phyloP scores from a whole-genome alignment of 495 filamentous ascomycete species.

The Trichoderma reesei region DNA sequence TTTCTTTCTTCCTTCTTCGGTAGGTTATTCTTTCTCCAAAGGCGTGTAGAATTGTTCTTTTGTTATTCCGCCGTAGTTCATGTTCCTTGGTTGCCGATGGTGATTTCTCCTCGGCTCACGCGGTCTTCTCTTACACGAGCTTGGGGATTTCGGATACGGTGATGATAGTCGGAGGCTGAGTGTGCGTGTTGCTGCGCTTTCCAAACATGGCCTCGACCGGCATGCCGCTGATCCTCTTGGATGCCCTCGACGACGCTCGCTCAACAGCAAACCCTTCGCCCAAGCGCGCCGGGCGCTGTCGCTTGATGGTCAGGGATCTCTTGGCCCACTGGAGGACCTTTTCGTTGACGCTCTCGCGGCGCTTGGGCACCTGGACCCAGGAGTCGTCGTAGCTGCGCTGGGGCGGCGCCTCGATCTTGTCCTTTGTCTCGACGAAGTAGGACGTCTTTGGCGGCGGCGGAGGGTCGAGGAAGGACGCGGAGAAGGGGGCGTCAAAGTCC shows the following conservation, averaged over 20 bases:
- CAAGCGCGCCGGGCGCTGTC: neutral
- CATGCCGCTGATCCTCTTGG: neutral
- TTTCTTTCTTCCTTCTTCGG: neutral
- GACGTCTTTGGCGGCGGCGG: neutral
- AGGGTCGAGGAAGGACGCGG: neutral
- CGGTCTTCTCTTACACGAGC: neutral
- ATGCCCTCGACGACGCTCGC: neutral
- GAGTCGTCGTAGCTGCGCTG: neutral
- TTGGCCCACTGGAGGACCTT: conserved; percentile 3
- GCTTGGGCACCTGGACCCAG: neutral
- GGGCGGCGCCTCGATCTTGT: neutral
- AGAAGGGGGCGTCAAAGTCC: conserved; percentile 1
- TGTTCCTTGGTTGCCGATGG: neutral
- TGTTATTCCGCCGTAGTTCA: no score
- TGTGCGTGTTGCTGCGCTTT: neutral
- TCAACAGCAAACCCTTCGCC: neutral
- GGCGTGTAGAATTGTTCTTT: neutral
- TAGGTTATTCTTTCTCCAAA: neutral
- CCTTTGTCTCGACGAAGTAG: neutral
- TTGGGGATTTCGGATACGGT: neutral
- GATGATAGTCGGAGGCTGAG: neutral
- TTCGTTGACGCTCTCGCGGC: neutral
- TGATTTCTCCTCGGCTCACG: neutral
- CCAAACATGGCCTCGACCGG: neutral
- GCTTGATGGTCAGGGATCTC: neutral